Evolutionary conservation across 1,284 basidiomycete species (phyloP), one percentile per base, ranked within the genome.

Genomic region (Sanghuangporus sanghuang): DNA sequence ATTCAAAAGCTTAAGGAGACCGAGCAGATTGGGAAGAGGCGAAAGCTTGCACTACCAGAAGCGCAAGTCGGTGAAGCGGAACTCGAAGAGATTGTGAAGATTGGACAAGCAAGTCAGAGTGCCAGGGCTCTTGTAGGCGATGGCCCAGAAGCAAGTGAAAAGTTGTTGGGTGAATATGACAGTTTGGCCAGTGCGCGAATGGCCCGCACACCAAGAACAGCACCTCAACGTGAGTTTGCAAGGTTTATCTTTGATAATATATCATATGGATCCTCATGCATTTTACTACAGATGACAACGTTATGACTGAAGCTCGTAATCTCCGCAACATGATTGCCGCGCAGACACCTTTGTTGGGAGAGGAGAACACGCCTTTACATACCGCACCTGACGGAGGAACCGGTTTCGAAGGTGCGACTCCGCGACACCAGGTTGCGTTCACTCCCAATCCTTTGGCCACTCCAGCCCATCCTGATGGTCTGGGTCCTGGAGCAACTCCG

Each of bases 81-180:
- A 76, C 77, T 99, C 58, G 97, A 99, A 77, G 95, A 98, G 70
- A 98, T 99, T 70, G 96, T 98, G 70, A 99, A 99, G 81, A 96
- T 99, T 69, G 97, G 96, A 0, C 89, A 93, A 73, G 92, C 92
- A 0, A 91, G 95, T 6, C 93, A 98, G 77, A 89, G 85, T 65
- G 92, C 95, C 8, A 89, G 94, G 71, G 86, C 89, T 5, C 74
- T 98, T 68, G 95, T 98, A 6, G 76, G 82, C 9, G 89, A 87
- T 32, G 90, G 90, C 1, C 89, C 83, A 67, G 92, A 93, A 67
- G 93, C 95, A 1, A 97, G 91, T 61, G 91, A 88, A 39, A 85
- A 88, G 66, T 78, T 99, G 56, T 75, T 99, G 52, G 94, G 93
- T 67, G 95, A 97, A 63, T 99, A 99, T 72, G 92, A 96, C 71